Evolutionary conservation across 2,329 filamentous ascomycete genomes (phyloP), one percentile per base, ranked within the genome.

Genomic region (Byssochlamys sp.): DNA sequence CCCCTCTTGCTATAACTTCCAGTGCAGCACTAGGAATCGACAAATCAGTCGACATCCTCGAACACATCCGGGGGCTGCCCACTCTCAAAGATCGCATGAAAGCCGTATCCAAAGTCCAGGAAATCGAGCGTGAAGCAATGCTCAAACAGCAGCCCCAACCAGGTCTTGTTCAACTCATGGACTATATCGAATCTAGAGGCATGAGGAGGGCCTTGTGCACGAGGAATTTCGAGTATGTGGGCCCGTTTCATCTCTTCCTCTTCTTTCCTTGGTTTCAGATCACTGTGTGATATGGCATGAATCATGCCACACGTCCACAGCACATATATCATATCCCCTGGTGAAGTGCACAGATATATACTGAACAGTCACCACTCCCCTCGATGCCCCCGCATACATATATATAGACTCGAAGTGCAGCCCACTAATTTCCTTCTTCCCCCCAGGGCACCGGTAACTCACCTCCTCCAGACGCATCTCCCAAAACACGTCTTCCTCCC

Each of bases 121-220:
- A 75, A 60, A 90, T 99, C 66, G 92, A 97, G 76, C 83, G 87
- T 54, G 76, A 77, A 45, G 90, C 90, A 60, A 96, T 97, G 91
- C 73, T 77, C 31, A 75, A 81, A 10, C 94, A 97, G 73, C 78
- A 84, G 33, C 86, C 92, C 2, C 92, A 96, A 71, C 86, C 89
- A 0, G 92, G 92, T 1, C 83, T 97, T 2, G 74, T 80, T 1
- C 73, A 80, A 28, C 80, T 99, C 55, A 96, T 97, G 89, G 75
- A 83, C 57, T 95, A 94, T 71, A 84, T 97, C 19, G 86, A 94
- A 54, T 68, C 74, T 5, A 80, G 81, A 28, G 72, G 75, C 4
- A 71, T 96, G 31, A 84, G 78, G 64, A 94, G 95, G 73, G 92
- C 84, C 14, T 91, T 97, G 62, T 96, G 91, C 75, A 97, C 94